Base-by-base conservation (phyloP, 2,329 filamentous ascomycete species). In the Ophiocordyceps camponoti-rufipedis region DNA sequence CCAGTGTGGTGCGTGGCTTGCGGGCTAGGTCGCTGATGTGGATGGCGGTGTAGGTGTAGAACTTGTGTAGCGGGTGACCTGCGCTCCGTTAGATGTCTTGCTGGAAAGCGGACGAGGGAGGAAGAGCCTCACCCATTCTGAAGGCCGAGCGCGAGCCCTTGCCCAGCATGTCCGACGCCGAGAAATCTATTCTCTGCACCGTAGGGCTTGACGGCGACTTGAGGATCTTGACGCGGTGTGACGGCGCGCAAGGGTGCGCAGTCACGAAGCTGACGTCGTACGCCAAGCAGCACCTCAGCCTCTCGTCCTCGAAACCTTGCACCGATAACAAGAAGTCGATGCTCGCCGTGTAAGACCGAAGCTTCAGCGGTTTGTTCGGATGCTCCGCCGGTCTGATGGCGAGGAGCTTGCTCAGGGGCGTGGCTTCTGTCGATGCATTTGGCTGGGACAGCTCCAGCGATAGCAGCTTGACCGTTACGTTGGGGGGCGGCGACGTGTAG, bases 261-360 rank as follows among this genome's bases (percentile, higher is more conserved):
- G 78, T 80, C 16, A 80, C 73, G 55, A 82, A 82, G 52, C 71
- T 72, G 19, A 80, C 67, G 47, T 82, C 77, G 50, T 76, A 72
- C 6, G 61, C 59, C 10, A 82, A 58, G 1, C 66, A 54, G 44
- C 70, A 66, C 2, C 63, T 64, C 45, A 68, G 52, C 7, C 4
- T 38, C 46, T 68, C 61, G 41, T 66, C 61, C 1, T 64, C 61
- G 2, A 59, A 54, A 2, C 67, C 66, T 42, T 62, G 61, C 40
- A 64, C 53, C 1, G 57, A 56, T 5, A 65, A 60, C 2, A 49
- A 53, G 43, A 66, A 66, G 40, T 53, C 58, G 43, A 64, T 46
- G 29, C 53, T 58, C 35, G 62, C 61, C 4, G 63, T 62, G 44
- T 59, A 54, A 4, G 59, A 62, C 16, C 56, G 48, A 28, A 63